phyloP scores from a whole-genome alignment of 2,329 filamentous ascomycete genomes.

The Metarhizium anisopliae region DNA sequence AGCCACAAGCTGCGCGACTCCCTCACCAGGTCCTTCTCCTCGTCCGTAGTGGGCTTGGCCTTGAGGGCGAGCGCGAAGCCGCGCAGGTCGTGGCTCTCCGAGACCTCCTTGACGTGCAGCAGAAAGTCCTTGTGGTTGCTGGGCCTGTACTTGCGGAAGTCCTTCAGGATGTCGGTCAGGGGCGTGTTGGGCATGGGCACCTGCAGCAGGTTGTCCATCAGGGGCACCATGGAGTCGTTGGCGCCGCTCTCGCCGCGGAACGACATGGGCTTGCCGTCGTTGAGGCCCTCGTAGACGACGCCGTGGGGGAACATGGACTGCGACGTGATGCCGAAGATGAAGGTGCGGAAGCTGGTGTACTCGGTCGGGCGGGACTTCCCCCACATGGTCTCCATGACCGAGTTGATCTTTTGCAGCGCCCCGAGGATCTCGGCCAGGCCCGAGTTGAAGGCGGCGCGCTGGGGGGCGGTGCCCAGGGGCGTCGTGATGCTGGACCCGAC shows the following conservation, averaged over 20 bases:
- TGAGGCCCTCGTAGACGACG: conserved; percentile 80
- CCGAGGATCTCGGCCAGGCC: conserved; percentile 53
- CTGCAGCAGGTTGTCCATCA: conserved; percentile 80
- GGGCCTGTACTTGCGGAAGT: conserved; percentile 84
- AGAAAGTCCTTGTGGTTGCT: conserved; percentile 84
- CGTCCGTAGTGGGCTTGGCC: conserved; percentile 13
- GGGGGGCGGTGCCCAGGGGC: conserved; percentile 12
- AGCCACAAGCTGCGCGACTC: conserved; percentile 54
- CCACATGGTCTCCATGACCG: conserved; percentile 89
- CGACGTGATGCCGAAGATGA: conserved; percentile 92
- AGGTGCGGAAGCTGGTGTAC: conserved; percentile 87
- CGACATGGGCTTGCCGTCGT: conserved; percentile 57
- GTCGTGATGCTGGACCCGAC: conserved; percentile 26
- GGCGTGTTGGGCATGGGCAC: conserved; percentile 84
- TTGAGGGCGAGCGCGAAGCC: conserved; percentile 43
- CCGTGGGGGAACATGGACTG: conserved; percentile 93
- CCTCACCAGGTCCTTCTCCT: conserved; percentile 35
- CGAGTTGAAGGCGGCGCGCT: conserved; percentile 53
- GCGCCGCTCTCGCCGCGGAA: conserved; percentile 92
- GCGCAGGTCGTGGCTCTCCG: conserved; percentile 42
- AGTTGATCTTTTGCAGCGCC: conserved; percentile 58
- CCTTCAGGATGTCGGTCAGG: conserved; percentile 75
- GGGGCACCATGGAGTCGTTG: conserved; percentile 88
- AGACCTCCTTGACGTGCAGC: conserved; percentile 52
- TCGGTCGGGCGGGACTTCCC: conserved; percentile 71